Percentiles rank a stretch among this genome's conserved stretches.
Conservation (phyloP, 495 filamentous ascomycete genomes). For the Pseudomonodictys pantanalensis region DNA sequence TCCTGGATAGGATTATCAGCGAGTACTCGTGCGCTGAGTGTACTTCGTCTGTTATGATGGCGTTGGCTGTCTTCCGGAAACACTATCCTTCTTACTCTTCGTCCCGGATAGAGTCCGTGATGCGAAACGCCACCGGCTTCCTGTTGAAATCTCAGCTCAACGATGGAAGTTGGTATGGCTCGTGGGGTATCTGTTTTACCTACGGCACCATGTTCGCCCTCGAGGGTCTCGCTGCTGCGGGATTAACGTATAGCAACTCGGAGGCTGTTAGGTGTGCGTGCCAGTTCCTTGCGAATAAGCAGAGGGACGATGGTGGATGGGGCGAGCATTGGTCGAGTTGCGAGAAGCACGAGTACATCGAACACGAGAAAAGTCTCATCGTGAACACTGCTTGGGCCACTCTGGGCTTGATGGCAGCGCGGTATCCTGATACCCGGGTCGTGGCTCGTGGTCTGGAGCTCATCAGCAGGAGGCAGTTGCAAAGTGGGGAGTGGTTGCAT, state of each 20-base stretch:
- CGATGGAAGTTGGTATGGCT: constrained; percentile 92
- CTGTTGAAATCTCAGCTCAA: constrained; percentile 73
- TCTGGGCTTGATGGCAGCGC: constrained; percentile 79
- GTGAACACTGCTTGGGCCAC: constrained; percentile 89
- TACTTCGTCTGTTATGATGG: constrained; percentile 88
- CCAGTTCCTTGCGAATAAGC: constrained; percentile 76
- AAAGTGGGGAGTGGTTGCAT: constrained; percentile 91
- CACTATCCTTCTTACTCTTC: constrained; percentile 70
- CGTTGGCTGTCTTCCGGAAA: constrained; percentile 72
- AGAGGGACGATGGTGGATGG: constrained; percentile 87
- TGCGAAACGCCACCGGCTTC: constrained; percentile 61
- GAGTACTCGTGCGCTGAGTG: constrained; percentile 97
- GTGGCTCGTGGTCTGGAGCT: constrained; percentile 73
- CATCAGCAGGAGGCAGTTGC: constrained; percentile 76
- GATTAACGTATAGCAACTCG: constrained; percentile 75
- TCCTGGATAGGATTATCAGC: constrained; percentile 95
- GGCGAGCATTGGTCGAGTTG: constrained; percentile 86
- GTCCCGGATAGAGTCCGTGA: constrained; percentile 42
- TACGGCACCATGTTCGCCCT: constrained; percentile 94
- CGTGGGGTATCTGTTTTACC: constrained; percentile 95
- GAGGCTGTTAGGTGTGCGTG: constrained; percentile 67
- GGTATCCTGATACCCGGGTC: constrained; percentile 71
- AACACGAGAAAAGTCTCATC: constrained; percentile 69
- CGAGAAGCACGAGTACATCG: constrained; percentile 58
- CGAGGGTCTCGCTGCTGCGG: constrained; percentile 74